These are phyloP conservation scores for Phytophthora pluvialis DNA, from an alignment of 352 stramenopile genomes.

Conservation along the genomic window DNA sequence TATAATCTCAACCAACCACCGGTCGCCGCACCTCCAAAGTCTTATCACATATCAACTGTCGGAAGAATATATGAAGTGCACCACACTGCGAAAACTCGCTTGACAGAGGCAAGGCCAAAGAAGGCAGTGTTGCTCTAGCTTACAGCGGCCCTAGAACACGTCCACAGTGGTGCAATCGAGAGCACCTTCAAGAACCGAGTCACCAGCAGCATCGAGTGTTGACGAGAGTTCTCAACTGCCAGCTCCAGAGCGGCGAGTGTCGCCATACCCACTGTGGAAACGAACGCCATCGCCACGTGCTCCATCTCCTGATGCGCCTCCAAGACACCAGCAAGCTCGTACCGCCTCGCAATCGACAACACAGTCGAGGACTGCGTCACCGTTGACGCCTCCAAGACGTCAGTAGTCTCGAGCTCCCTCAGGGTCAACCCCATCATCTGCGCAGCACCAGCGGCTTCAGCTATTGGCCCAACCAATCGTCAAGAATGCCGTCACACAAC, in stretches of 20 bases:
- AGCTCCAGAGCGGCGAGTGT: neutral
- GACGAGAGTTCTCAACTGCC: neutral
- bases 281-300: neutral
- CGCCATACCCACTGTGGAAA: slow-evolving; percentile 5
- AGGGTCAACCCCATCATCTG: neutral
- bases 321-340: neutral
- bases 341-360: neutral
- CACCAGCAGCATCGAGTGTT: neutral
- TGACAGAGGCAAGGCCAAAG: no score
- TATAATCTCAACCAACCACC: neutral
- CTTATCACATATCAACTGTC: no score
- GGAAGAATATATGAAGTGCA: neutral
- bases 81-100: neutral
- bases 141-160: no score
- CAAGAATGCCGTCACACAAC: neutral
- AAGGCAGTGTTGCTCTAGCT: no score
- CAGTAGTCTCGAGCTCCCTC: neutral
- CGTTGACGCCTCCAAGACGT: neutral
- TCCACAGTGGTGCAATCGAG: neutral
- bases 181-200: neutral
- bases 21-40: neutral
- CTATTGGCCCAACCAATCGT: neutral
- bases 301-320: neutral
- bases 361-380: neutral
- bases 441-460: neutral